These are phyloP conservation scores for Dentipellis sp. DNA, from an alignment of 768 basidiomycete genomes.

Conservation along the genomic window DNA sequence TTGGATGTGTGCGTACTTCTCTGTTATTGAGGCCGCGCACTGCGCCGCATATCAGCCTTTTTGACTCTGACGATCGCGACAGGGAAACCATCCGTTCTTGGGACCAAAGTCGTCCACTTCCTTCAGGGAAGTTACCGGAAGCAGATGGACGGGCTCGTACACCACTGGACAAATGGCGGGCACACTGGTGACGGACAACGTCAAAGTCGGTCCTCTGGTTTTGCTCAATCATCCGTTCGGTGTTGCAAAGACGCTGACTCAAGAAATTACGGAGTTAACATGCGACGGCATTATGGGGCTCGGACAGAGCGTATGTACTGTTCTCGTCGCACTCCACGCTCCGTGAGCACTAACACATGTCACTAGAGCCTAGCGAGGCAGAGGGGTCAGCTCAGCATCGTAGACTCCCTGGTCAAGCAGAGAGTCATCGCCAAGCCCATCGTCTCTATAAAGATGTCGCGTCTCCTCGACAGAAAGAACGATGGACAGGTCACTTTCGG, in stretches of 20 bases:
- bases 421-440: constrained; percentile 56
- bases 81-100: constrained; percentile 62
- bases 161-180: constrained; percentile 66
- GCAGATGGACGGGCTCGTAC: constrained; percentile 53
- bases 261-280: constrained; percentile 43
- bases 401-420: constrained; percentile 54
- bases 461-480: constrained; percentile 56
- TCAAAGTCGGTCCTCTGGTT: constrained; percentile 52
- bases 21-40: no score
- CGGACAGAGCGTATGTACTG: constrained; percentile 49
- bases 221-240: constrained; percentile 60
- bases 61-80: not conserved
- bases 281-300: constrained; percentile 78
- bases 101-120: constrained; percentile 51
- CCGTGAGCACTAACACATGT: not conserved
- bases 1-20: constrained; percentile 28
- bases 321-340: not conserved
- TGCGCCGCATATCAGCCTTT: no score
- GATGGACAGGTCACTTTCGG: constrained; percentile 83
- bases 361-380: constrained; percentile 55
- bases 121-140: constrained; percentile 40
- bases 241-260: constrained; percentile 47
- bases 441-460: constrained; percentile 73
- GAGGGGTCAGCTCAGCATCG: constrained; percentile 60
- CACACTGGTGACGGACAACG: constrained; percentile 49